Evolutionary conservation across 1,284 basidiomycete genomes (phyloP).

Genomic region (Schizophyllum commune): DNA sequence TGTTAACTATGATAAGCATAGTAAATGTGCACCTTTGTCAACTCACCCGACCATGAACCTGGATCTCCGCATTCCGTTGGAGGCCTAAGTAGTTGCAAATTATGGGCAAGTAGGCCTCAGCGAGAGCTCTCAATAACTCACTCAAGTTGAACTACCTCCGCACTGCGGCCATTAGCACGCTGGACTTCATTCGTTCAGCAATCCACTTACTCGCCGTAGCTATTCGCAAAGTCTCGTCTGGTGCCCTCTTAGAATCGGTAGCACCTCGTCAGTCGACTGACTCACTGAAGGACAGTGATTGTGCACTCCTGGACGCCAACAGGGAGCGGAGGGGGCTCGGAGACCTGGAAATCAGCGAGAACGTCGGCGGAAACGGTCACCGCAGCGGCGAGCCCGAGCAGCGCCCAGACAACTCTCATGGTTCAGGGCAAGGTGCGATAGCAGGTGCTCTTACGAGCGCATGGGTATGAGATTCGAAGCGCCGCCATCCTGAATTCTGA

Average conservation of each 20-base stretch:
- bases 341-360: slow-evolving; percentile 66
- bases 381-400: slow-evolving; percentile 8
- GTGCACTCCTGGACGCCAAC: slow-evolving; percentile 53
- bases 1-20: neutral
- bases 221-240: slow-evolving; percentile 66
- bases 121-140: slow-evolving; percentile 24
- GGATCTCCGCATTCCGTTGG: slow-evolving; percentile 63
- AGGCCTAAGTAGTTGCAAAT: slow-evolving; percentile 35
- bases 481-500: neutral
- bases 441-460: too few relatives aligned
- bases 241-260: neutral
- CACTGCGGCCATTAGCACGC: slow-evolving; percentile 26
- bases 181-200: neutral
- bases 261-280: slow-evolving; percentile 4
- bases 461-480: neutral
- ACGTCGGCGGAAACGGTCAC: slow-evolving; percentile 25
- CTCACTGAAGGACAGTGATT: slow-evolving; percentile 56
- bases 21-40: slow-evolving; percentile 40
- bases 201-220: slow-evolving; percentile 51
- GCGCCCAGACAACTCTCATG: neutral
- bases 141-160: slow-evolving; percentile 60
- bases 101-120: slow-evolving; percentile 1
- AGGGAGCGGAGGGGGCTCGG: slow-evolving; percentile 61
- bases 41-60: slow-evolving; percentile 71
- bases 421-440: neutral